Conservation (phyloP, 768 basidiomycete genomes). For the Trametes punicea region DNA sequence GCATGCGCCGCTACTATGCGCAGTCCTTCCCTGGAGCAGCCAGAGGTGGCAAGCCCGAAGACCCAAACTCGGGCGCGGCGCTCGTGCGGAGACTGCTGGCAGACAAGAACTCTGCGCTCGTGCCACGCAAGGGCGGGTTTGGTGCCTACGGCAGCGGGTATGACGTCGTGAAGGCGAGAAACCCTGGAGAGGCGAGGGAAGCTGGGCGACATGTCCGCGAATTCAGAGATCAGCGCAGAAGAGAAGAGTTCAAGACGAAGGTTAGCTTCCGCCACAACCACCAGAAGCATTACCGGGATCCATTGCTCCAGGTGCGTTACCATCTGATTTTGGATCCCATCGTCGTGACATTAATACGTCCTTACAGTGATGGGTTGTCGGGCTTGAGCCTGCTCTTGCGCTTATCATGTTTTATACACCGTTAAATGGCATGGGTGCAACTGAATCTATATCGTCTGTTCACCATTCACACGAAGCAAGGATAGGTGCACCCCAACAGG, state of each 20-base stretch:
- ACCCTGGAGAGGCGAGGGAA: conserved; percentile 92
- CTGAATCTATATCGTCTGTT: too few species aligned
- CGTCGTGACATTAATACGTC: background rate
- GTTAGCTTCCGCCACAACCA: conserved; percentile 76
- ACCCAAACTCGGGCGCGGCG: conserved; percentile 69
- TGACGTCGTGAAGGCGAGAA: conserved; percentile 85
- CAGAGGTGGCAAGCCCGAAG: conserved; percentile 44
- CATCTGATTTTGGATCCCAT: background rate
- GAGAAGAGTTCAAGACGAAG: conserved; percentile 82
- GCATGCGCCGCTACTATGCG: conserved; percentile 79
- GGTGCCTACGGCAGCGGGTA: conserved; percentile 83
- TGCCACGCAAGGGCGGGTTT: conserved; percentile 81
- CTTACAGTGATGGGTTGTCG: conserved; percentile 17
- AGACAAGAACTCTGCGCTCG: conserved; percentile 81
- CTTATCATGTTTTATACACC: too few species aligned
- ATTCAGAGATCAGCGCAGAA: conserved; percentile 74
- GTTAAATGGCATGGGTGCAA: too few species aligned
- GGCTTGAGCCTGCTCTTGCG: too few species aligned
- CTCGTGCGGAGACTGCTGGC: conserved; percentile 74
- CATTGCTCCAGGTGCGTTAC: conserved; percentile 49
- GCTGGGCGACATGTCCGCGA: conserved; percentile 84
- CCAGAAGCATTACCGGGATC: conserved; percentile 88
- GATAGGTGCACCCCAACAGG: too few species aligned
- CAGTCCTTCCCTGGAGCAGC: conserved; percentile 63
- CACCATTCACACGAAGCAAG: too few species aligned